These are phyloP conservation scores for Rhodotorula sp. DNA, from an alignment of 1,284 basidiomycete genomes.

Conservation along the genomic window DNA sequence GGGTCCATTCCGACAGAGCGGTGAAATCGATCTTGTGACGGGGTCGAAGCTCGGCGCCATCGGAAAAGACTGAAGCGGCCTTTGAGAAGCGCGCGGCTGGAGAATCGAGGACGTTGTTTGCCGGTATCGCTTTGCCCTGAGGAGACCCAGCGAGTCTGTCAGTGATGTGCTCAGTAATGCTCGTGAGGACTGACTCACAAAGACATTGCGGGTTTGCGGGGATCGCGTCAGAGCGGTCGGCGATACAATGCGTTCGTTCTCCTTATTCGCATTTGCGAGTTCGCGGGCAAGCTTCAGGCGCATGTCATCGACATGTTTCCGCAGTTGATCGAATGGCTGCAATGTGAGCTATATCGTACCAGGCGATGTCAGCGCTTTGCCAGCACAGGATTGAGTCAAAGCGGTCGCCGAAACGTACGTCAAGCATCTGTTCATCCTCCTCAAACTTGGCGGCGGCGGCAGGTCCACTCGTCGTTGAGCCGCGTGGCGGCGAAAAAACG, in stretches of 20 bases:
- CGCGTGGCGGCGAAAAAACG: constrained; percentile 7
- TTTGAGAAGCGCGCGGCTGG: background rate
- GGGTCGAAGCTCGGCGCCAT: background rate
- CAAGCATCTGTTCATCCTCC: constrained; percentile 14
- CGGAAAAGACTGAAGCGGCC: background rate
- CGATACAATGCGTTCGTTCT: constrained; percentile 28
- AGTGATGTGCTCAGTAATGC: background rate
- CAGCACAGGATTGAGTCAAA: background rate
- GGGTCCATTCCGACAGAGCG: constrained; percentile 24
- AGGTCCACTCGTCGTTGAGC: background rate
- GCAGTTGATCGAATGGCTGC: constrained; percentile 14
- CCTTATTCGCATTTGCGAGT: constrained; percentile 20
- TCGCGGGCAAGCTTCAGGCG: constrained; percentile 25
- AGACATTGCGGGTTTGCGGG: constrained; percentile 36
- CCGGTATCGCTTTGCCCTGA: constrained; percentile 8
- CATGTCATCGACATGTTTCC: constrained; percentile 25
- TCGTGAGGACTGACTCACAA: background rate
- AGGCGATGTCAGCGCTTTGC: background rate
- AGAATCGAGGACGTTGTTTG: background rate
- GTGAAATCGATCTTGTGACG: constrained; percentile 15
- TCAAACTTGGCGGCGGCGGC: background rate
- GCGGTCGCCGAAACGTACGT: background rate
- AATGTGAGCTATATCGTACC: background rate
- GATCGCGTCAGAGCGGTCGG: constrained; percentile 29
- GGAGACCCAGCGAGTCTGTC: background rate